Percentiles rank a stretch among this genome's conserved stretches.
phyloP scores from a whole-genome alignment of 1,284 basidiomycete genomes.

The Lentinus polychrous region DNA sequence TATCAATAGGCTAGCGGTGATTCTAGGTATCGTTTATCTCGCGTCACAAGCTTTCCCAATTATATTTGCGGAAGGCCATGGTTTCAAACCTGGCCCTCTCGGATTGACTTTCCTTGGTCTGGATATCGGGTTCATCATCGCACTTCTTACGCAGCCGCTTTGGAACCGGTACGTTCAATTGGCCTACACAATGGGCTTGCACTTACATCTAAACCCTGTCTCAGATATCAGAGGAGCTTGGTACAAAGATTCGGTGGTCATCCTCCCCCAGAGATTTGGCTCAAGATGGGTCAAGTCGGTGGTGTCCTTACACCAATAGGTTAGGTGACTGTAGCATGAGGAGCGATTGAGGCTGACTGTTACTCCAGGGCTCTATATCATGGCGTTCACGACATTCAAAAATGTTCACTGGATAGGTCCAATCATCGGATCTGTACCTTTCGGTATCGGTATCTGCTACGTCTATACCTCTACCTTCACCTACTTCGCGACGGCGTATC shows the following conservation, averaged over 20 bases:
- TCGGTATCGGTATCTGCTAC: slow-evolving; percentile 53
- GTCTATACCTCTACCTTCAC: slow-evolving; percentile 68
- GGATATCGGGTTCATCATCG: slow-evolving; percentile 57
- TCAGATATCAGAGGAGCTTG: slow-evolving; percentile 11
- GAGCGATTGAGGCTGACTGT: neutral
- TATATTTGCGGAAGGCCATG: slow-evolving; percentile 54
- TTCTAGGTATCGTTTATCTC: slow-evolving; percentile 73
- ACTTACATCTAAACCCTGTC: neutral
- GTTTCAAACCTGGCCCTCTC: slow-evolving; percentile 52
- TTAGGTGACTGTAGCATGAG: neutral
- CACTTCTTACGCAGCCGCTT: slow-evolving; percentile 47
- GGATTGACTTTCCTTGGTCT: slow-evolving; percentile 71
- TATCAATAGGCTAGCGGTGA: slow-evolving; percentile 40
- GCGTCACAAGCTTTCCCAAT: slow-evolving; percentile 68
- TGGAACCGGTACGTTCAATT: slow-evolving; percentile 48
- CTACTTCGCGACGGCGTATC: slow-evolving; percentile 65
- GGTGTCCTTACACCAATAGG: slow-evolving; percentile 57
- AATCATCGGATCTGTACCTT: slow-evolving; percentile 56
- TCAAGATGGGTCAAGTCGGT: slow-evolving; percentile 64
- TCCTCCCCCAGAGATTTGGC: slow-evolving; percentile 64
- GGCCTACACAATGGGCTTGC: slow-evolving; percentile 11
- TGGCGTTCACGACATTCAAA: slow-evolving; percentile 68
- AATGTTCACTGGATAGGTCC: slow-evolving; percentile 69
- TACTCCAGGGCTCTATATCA: slow-evolving; percentile 47
- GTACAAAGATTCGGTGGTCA: slow-evolving; percentile 33